A percentile compares a stretch with the other conserved stretches of the same genome.
Conservation (phyloP, 345 rosid genomes). For the Citrus australasica region DNA sequence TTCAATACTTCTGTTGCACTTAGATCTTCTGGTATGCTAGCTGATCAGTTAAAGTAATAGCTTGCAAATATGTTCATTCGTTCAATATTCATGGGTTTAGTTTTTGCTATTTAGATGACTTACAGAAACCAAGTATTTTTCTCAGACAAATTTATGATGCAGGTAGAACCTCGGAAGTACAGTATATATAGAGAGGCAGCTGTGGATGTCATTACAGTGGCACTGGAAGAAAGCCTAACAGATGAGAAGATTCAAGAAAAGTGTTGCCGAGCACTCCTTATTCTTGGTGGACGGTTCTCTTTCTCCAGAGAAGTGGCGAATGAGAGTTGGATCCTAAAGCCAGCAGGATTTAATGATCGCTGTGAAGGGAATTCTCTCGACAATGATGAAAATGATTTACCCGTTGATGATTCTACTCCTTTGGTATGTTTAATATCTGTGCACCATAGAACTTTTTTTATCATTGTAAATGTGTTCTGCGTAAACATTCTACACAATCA, state of each 20-base stretch:
- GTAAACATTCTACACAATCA: neutral
- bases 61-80: neutral
- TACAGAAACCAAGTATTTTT: neutral
- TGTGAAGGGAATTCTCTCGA: conserved; percentile 11
- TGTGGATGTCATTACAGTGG: conserved; percentile 41
- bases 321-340: conserved; percentile 44
- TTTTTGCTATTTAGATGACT: neutral
- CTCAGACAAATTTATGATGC: conserved; percentile 15
- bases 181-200: conserved; percentile 55
- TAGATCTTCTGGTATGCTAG: conserved; percentile 44
- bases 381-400: conserved; percentile 20
- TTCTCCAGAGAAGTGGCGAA: conserved; percentile 27
- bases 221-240: conserved; percentile 34
- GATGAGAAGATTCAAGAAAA: conserved; percentile 34
- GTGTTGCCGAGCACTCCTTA: conserved; percentile 47
- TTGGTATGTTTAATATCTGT: conserved; percentile 24
- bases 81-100: neutral
- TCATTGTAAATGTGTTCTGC: neutral
- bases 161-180: conserved; percentile 46
- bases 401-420: neutral
- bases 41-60: neutral
- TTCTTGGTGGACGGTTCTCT: conserved; percentile 45
- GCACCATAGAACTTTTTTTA: neutral
- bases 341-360: conserved; percentile 32
- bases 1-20: conserved; percentile 46